These are phyloP conservation scores for Zymoseptoria tritici DNA, from an alignment of 2,329 filamentous ascomycete genomes.

Conservation along the genomic window DNA sequence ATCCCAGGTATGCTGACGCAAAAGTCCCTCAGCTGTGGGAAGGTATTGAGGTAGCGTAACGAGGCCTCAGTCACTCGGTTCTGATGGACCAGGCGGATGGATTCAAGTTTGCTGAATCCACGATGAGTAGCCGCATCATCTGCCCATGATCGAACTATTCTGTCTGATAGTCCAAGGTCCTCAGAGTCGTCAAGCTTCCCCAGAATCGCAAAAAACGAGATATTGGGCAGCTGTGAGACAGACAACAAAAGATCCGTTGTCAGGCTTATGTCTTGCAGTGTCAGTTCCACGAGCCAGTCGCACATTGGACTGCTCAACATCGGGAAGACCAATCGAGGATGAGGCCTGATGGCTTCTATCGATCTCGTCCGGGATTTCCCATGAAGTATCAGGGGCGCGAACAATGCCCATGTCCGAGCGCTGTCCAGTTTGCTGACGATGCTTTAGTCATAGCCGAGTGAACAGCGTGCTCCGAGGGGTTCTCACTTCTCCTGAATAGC, in stretches of 20 bases:
- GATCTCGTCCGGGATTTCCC: background rate
- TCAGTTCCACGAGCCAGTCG: constrained; percentile 18
- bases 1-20: constrained; percentile 1
- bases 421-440: constrained; percentile 2
- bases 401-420: constrained; percentile 5
- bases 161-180: constrained; percentile 9
- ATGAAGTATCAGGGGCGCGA: constrained; percentile 4
- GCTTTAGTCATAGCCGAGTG: background rate
- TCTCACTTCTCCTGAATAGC: constrained; percentile 6
- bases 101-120: constrained; percentile 13
- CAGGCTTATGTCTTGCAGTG: constrained; percentile 3
- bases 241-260: constrained; percentile 4
- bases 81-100: constrained; percentile 12
- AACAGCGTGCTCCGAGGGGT: background rate
- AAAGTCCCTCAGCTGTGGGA: constrained; percentile 14
- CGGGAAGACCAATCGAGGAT: background rate
- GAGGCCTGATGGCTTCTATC: background rate
- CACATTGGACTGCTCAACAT: background rate
- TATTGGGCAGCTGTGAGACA: constrained; percentile 8
- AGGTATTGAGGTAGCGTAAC: constrained; percentile 12
- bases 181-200: background rate
- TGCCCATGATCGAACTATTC: constrained; percentile 18
- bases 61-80: constrained; percentile 5
- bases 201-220: constrained; percentile 7
- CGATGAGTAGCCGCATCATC: constrained; percentile 8